phyloP scores from a whole-genome alignment of 495 filamentous ascomycete species.

The Penicillium canariense region DNA sequence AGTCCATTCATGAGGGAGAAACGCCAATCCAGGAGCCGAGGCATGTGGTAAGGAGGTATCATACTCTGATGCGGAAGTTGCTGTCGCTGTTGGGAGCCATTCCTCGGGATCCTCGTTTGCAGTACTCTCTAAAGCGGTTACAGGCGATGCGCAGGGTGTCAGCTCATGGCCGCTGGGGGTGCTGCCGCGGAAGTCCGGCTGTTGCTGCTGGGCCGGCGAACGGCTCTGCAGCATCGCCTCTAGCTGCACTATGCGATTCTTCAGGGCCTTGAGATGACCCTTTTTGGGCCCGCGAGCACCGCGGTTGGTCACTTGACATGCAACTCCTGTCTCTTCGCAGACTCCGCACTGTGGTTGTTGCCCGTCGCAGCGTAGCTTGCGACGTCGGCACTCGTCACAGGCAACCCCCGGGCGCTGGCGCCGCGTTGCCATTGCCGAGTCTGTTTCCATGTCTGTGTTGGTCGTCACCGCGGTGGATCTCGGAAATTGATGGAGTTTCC shows the following conservation, averaged over 20 bases:
- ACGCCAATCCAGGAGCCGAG: too few relatives aligned
- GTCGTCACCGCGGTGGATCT: background rate
- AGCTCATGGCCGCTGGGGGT: background rate
- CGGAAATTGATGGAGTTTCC: background rate
- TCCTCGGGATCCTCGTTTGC: too few relatives aligned
- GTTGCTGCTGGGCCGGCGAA: background rate
- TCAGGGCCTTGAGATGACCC: conserved; percentile 49
- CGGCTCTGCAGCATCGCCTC: conserved; percentile 5
- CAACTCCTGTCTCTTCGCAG: conserved; percentile 47
- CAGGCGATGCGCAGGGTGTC: too few relatives aligned
- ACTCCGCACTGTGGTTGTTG: conserved; percentile 49
- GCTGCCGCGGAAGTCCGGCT: background rate
- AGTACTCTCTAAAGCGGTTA: too few relatives aligned
- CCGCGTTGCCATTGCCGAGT: background rate
- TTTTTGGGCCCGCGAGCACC: conserved; percentile 52
- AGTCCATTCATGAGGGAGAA: too few relatives aligned
- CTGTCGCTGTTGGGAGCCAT: too few relatives aligned
- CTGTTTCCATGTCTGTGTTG: background rate
- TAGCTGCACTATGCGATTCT: conserved; percentile 4
- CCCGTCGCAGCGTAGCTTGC: conserved; percentile 50
- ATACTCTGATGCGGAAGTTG: too few relatives aligned
- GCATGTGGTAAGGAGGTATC: too few relatives aligned
- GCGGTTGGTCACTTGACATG: conserved; percentile 47
- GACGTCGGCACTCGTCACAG: conserved; percentile 45
- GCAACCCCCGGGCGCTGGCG: conserved; percentile 12